Evolutionary conservation across 495 filamentous ascomycete genomes (phyloP).

Genomic region (Aspergillus mulundensis): DNA sequence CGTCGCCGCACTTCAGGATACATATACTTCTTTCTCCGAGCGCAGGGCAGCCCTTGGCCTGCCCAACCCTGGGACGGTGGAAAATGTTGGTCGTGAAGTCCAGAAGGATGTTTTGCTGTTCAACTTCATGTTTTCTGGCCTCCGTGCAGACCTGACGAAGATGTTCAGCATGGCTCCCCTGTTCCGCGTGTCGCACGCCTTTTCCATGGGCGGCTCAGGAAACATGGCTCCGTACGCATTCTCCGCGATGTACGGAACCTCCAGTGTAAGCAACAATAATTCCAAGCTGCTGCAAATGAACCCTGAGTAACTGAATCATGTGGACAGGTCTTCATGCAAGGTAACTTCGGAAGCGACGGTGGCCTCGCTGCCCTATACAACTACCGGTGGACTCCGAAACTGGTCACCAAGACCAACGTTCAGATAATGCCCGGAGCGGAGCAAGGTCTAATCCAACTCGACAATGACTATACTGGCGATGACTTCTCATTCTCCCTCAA

Average conservation of each 20-base stretch:
- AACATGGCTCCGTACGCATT: constrained; percentile 87
- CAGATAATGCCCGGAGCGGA: constrained; percentile 65
- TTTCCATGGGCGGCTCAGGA: constrained; percentile 83
- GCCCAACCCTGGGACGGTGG: constrained; percentile 85
- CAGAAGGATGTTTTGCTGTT: constrained; percentile 90
- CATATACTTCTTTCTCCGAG: constrained; percentile 77
- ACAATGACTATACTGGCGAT: constrained; percentile 87
- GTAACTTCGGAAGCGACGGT: constrained; percentile 86
- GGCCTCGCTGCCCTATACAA: constrained; percentile 79
- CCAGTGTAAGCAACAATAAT: constrained; percentile 62
- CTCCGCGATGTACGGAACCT: constrained; percentile 85
- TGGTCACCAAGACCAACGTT: constrained; percentile 80
- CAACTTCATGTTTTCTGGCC: constrained; percentile 91
- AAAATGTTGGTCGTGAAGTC: constrained; percentile 87
- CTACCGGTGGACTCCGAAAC: constrained; percentile 71
- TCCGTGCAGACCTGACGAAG: constrained; percentile 94
- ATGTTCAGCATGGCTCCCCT: constrained; percentile 86
- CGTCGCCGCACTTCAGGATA: constrained; percentile 63
- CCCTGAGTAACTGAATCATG: neutral
- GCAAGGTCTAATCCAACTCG: constrained; percentile 78
- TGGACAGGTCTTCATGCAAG: constrained; percentile 85
- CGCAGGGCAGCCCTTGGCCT: constrained; percentile 83
- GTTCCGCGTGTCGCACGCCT: constrained; percentile 96
- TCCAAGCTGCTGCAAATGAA: neutral
- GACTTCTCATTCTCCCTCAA: constrained; percentile 93